These are phyloP conservation scores for Skeletonema potamos DNA, from an alignment of 108 stramenopile species.

Conservation along the genomic window DNA sequence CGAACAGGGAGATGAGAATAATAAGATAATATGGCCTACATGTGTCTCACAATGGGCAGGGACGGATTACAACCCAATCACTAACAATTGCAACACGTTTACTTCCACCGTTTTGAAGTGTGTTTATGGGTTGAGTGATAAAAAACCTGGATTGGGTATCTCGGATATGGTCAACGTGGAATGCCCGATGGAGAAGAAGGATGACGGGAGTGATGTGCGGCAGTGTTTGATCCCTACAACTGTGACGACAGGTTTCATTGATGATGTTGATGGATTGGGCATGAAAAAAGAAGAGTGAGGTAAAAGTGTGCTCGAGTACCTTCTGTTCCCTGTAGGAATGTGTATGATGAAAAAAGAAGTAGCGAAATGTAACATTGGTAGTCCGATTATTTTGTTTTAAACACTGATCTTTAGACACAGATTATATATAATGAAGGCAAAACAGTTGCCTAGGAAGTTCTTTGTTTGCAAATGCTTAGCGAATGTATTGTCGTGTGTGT, in stretches of 20 bases:
- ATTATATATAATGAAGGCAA: background rate
- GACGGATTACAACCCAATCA: slow-evolving; percentile 45
- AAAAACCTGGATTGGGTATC: slow-evolving; percentile 41
- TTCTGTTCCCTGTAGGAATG: background rate
- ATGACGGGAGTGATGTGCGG: slow-evolving; percentile 21
- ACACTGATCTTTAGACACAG: background rate
- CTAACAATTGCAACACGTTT: slow-evolving; percentile 54
- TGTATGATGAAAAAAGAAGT: background rate
- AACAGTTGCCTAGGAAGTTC: background rate
- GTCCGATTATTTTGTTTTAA: background rate
- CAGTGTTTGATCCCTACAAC: slow-evolving; percentile 27
- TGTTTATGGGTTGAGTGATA: slow-evolving; percentile 47
- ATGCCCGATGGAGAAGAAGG: slow-evolving; percentile 28
- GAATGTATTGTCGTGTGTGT: background rate
- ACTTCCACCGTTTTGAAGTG: slow-evolving; percentile 43
- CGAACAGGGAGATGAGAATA: slow-evolving; percentile 1
- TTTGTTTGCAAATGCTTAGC: background rate
- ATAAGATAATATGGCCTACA: slow-evolving; percentile 6
- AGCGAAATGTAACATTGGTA: background rate
- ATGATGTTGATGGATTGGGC: background rate
- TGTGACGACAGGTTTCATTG: background rate
- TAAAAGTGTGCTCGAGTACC: background rate
- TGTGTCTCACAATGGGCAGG: slow-evolving; percentile 50
- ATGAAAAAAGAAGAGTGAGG: background rate
- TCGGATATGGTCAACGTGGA: slow-evolving; percentile 37